These are phyloP conservation scores for Camellia lanceoleosa DNA, from an alignment of 148 eudicot genomes.

Conservation along the genomic window DNA sequence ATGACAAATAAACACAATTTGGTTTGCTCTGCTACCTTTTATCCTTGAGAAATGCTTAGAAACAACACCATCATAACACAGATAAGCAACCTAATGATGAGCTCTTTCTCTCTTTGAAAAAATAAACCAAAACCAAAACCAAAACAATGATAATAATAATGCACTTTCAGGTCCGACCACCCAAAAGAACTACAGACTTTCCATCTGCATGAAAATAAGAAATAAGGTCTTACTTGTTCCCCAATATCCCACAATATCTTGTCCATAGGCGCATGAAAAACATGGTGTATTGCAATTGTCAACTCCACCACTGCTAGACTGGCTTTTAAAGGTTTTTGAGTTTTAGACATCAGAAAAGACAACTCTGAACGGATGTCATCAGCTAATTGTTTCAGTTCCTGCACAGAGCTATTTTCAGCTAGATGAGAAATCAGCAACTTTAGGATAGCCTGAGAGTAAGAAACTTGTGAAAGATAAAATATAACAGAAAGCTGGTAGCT, in stretches of 20 bases:
- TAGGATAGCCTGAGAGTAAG: slow-evolving; percentile 2
- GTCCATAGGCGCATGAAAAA: slow-evolving; percentile 84
- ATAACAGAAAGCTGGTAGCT: slow-evolving; percentile 18
- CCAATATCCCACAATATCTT: slow-evolving; percentile 87
- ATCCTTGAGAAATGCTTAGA: neutral
- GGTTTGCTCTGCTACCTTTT: neutral
- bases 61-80: neutral
- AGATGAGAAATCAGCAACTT: slow-evolving; percentile 14
- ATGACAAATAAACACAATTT: neutral
- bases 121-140: neutral
- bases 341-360: slow-evolving; percentile 45
- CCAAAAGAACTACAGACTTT: neutral
- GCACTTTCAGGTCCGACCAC: neutral
- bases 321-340: slow-evolving; percentile 44
- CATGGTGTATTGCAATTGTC: slow-evolving; percentile 83
- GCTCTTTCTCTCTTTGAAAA: neutral
- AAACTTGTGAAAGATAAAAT: neutral
- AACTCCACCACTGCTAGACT: slow-evolving; percentile 80
- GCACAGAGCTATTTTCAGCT: slow-evolving; percentile 27
- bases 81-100: neutral
- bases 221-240: slow-evolving; percentile 57
- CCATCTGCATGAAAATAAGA: neutral
- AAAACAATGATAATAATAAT: neutral
- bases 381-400: slow-evolving; percentile 81
- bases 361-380: slow-evolving; percentile 78